Percentiles rank a stretch among this genome's conserved stretches.
These are phyloP conservation scores for Knoxdaviesia capensis DNA, from an alignment of 2,329 filamentous ascomycete genomes.

Conservation along the genomic window DNA sequence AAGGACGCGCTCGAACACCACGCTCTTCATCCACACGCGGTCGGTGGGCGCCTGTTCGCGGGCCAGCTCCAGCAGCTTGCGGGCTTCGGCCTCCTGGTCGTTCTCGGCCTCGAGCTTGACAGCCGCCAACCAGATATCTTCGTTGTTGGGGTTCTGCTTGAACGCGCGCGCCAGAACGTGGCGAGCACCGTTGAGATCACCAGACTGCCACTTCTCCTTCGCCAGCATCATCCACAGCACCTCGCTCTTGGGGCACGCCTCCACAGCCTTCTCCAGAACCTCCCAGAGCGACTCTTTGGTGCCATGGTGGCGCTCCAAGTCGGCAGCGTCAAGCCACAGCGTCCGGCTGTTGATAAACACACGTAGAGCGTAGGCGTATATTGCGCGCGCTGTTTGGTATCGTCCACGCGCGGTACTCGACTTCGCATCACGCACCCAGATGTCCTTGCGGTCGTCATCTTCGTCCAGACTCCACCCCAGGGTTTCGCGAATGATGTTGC, in stretches of 20 bases:
- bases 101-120: constrained; percentile 93
- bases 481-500: constrained; percentile 78
- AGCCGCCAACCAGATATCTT: constrained; percentile 92
- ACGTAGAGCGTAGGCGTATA: constrained; percentile 77
- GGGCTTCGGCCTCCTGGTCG: constrained; percentile 59
- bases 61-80: constrained; percentile 62
- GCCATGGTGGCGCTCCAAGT: constrained; percentile 80
- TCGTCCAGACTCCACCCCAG: constrained; percentile 86
- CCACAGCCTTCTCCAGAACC: constrained; percentile 79
- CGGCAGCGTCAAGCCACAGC: constrained; percentile 77
- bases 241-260: constrained; percentile 79
- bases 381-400: constrained; percentile 81
- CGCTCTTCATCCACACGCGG: constrained; percentile 91
- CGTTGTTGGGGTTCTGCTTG: constrained; percentile 87
- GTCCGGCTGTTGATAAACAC: constrained; percentile 78
- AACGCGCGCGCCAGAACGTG: constrained; percentile 76
- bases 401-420: constrained; percentile 59
- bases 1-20: constrained; percentile 76
- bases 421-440: constrained; percentile 88
- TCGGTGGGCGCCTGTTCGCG: constrained; percentile 83
- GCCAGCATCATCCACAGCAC: constrained; percentile 91
- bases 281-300: constrained; percentile 65
- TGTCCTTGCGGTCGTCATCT: constrained; percentile 87
- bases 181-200: constrained; percentile 71
- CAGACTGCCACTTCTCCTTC: constrained; percentile 81